phyloP scores from a whole-genome alignment of 192 early-diverging fungal species.

The Rhizophagus prolifer region DNA sequence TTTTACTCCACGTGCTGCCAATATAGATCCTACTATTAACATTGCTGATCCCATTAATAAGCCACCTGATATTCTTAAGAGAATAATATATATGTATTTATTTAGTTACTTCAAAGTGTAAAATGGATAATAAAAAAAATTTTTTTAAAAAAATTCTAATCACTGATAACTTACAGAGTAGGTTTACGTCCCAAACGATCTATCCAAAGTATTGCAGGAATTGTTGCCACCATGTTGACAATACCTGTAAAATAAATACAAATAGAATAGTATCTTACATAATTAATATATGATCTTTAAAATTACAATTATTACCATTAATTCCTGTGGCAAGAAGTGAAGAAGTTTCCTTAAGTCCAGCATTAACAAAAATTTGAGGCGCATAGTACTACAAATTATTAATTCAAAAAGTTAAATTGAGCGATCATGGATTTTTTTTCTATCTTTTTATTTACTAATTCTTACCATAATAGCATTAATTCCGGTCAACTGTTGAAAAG shows the following conservation, averaged over 20 bases:
- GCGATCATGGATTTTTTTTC: neutral
- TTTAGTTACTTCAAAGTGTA: neutral
- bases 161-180: conserved; percentile 55
- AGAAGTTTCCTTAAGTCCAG: conserved; percentile 31
- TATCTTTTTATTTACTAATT: conserved; percentile 40
- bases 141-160: conserved; percentile 19
- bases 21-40: conserved; percentile 17
- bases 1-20: conserved; percentile 36
- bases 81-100: neutral
- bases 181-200: conserved; percentile 82
- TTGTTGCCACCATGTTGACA: conserved; percentile 80
- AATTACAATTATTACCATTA: conserved; percentile 34
- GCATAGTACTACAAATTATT: conserved; percentile 46
- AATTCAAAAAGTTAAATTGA: neutral
- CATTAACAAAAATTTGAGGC: conserved; percentile 35
- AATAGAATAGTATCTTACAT: conserved; percentile 8
- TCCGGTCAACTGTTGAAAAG: conserved; percentile 82
- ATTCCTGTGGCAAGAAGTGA: conserved; percentile 44
- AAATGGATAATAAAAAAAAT: neutral
- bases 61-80: neutral
- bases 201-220: conserved; percentile 83
- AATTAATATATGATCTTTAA: conserved; percentile 47
- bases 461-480: conserved; percentile 90
- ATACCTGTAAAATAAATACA: conserved; percentile 33
- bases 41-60: conserved; percentile 25